Conservation (phyloP, 495 filamentous ascomycete species). For the Extremus antarcticus region DNA sequence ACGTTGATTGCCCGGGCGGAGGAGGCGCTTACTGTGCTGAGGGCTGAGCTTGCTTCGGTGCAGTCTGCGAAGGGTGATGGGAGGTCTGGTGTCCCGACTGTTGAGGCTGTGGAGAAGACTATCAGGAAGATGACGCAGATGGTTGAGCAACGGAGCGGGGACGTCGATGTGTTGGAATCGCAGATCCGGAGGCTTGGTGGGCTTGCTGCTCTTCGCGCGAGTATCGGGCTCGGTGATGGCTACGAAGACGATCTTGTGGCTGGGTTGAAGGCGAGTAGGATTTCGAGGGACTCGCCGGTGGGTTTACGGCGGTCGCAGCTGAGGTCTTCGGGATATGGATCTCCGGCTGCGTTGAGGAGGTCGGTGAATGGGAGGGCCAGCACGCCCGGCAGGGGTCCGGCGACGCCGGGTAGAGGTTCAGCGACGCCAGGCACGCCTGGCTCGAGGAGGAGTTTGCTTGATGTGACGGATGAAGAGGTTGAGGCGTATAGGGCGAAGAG, state of each 20-base stretch:
- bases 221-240: slow-evolving; percentile 1
- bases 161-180: slow-evolving; percentile 78
- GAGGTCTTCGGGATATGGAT: slow-evolving; percentile 28
- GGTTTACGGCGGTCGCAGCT: neutral
- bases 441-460: slow-evolving; percentile 23
- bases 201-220: slow-evolving; percentile 7
- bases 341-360: slow-evolving; percentile 30
- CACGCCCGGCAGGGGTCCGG: slow-evolving; percentile 33
- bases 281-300: slow-evolving; percentile 2
- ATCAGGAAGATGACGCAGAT: slow-evolving; percentile 87
- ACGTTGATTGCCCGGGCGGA: slow-evolving; percentile 68
- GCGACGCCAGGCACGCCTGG: slow-evolving; percentile 32
- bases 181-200: slow-evolving; percentile 65
- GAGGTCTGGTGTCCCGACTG: slow-evolving; percentile 53
- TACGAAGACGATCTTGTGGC: slow-evolving; percentile 19
- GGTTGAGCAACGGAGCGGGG: slow-evolving; percentile 74
- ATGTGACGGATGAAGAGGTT: slow-evolving; percentile 38
- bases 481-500: slow-evolving; percentile 47
- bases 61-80: slow-evolving; percentile 33
- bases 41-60: slow-evolving; percentile 59
- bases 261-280: slow-evolving; percentile 5
- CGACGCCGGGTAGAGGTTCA: slow-evolving; percentile 32
- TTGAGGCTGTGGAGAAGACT: slow-evolving; percentile 82
- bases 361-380: too few species aligned
- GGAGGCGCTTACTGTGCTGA: slow-evolving; percentile 68